Conservation (phyloP, 192 early-diverging fungal genomes). For the Coemansia furcata region DNA sequence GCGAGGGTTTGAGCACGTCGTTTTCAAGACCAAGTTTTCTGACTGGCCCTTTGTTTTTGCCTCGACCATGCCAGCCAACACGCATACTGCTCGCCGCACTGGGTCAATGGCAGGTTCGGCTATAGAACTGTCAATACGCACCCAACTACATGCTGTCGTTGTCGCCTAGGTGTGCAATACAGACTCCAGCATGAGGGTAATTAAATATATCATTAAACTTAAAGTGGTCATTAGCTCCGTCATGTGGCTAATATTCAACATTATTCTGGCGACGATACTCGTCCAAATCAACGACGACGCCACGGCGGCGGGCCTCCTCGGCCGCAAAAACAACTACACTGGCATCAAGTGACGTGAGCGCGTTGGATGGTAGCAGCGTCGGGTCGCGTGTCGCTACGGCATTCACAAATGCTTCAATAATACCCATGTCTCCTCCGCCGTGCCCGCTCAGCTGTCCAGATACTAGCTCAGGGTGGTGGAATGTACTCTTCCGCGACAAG, state of each 20-base stretch:
- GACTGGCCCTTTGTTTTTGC: slow-evolving; percentile 54
- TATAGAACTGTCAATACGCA: slow-evolving; percentile 23
- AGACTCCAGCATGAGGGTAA: too few species aligned
- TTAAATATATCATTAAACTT: neutral
- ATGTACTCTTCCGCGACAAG: slow-evolving; percentile 30
- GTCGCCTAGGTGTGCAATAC: slow-evolving; percentile 8
- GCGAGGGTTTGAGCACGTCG: slow-evolving; percentile 47
- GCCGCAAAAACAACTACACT: slow-evolving; percentile 21
- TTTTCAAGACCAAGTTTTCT: slow-evolving; percentile 51
- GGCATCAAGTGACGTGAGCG: slow-evolving; percentile 4
- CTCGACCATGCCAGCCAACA: slow-evolving; percentile 15
- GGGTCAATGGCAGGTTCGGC: slow-evolving; percentile 1
- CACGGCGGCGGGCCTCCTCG: slow-evolving; percentile 17
- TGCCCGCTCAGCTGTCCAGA: slow-evolving; percentile 6
- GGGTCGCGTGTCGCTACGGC: slow-evolving; percentile 8
- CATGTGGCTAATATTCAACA: neutral
- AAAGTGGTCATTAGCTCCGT: neutral
- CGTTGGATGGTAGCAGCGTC: slow-evolving; percentile 9
- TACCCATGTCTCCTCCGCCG: slow-evolving; percentile 22
- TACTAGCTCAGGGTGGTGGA: slow-evolving; percentile 2
- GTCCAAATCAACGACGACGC: slow-evolving; percentile 6
- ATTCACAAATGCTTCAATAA: slow-evolving; percentile 12
- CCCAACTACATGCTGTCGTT: slow-evolving; percentile 11
- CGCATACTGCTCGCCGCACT: slow-evolving; percentile 8
- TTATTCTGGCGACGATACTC: slow-evolving; percentile 7